These are phyloP conservation scores for Tricholoma bakamatsutake DNA, from an alignment of 768 basidiomycete species.

Conservation along the genomic window DNA sequence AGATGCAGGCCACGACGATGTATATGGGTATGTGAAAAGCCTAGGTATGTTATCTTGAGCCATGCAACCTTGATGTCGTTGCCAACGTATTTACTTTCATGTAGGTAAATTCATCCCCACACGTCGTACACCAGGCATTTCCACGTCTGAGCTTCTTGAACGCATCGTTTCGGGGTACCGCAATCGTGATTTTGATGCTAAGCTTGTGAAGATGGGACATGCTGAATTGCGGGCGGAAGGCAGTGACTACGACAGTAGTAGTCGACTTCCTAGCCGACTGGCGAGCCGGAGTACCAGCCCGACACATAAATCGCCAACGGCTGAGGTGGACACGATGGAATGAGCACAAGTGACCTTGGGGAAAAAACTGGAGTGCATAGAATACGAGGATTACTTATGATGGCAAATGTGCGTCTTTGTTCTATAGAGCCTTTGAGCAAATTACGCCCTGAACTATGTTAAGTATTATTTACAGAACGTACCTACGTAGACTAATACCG, in stretches of 20 bases:
- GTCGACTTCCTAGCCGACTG: slow-evolving; percentile 26
- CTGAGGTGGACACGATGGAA: neutral
- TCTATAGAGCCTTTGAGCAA: neutral
- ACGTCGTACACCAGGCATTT: slow-evolving; percentile 88
- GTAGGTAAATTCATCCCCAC: slow-evolving; percentile 94
- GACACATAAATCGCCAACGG: slow-evolving; percentile 2
- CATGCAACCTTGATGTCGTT: neutral
- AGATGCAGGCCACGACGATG: slow-evolving; percentile 75
- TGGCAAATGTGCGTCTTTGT: neutral
- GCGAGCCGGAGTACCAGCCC: slow-evolving; percentile 26
- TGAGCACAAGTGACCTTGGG: neutral
- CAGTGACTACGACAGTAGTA: slow-evolving; percentile 42
- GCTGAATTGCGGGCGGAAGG: slow-evolving; percentile 65
- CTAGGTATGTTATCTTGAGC: slow-evolving; percentile 47
- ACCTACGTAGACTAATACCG: neutral
- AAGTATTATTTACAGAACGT: neutral
- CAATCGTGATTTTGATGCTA: slow-evolving; percentile 79
- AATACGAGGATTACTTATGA: neutral
- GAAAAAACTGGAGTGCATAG: neutral
- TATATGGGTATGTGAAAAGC: slow-evolving; percentile 76
- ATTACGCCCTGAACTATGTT: neutral
- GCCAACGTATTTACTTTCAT: neutral
- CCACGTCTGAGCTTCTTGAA: slow-evolving; percentile 88
- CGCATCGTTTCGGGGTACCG: slow-evolving; percentile 88
- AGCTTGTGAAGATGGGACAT: slow-evolving; percentile 84